Evolutionary conservation across 2,329 filamentous ascomycete species (phyloP), one percentile per base, ranked within the genome.

Genomic region (Pseudocercospora crystallina): DNA sequence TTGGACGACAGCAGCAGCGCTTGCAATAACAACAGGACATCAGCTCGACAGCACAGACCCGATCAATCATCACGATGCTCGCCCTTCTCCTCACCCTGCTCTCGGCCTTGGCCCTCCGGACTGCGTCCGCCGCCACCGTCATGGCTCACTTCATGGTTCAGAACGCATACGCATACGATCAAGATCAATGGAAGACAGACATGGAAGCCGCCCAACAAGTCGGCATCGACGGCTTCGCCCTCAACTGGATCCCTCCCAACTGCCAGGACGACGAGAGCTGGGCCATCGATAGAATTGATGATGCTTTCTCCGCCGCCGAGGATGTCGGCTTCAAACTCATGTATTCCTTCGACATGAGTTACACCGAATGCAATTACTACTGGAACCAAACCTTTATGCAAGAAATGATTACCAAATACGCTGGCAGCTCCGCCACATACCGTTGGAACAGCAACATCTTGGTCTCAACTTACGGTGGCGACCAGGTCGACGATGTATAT

Each of bases 271-370:
- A 62, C 44, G 58, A 64, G 40, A 54, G 47, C 47, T 71, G 68
- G 68, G 61, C 62, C 51, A 51, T 63, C 29, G 64, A 65, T 58
- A 64, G 63, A 47, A 68, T 71, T 43, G 65, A 66, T 41, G 67
- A 69, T 51, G 69, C 69, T 31, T 71, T 60, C 54, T 60, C 55
- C 39, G 69, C 63, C 44, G 69, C 68, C 35, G 64, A 64, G 51
- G 38, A 58, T 31, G 54, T 63, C 44, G 61, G 63, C 52, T 71
- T 71, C 62, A 64, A 65, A 56, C 61, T 71, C 54, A 64, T 69
- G 54, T 62, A 66, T 53, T 70, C 69, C 14, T 71, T 71, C 58
- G 69, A 71, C 58, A 71, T 71, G 69, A 69, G 62, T 59, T 69
- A 65, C 53, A 60, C 58, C 42, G 47, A 57, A 12, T 71, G 68